Percentiles rank a stretch among this genome's conserved stretches.
Conservation (phyloP, 176 grass and related monocot species). For the Carex pumila region DNA sequence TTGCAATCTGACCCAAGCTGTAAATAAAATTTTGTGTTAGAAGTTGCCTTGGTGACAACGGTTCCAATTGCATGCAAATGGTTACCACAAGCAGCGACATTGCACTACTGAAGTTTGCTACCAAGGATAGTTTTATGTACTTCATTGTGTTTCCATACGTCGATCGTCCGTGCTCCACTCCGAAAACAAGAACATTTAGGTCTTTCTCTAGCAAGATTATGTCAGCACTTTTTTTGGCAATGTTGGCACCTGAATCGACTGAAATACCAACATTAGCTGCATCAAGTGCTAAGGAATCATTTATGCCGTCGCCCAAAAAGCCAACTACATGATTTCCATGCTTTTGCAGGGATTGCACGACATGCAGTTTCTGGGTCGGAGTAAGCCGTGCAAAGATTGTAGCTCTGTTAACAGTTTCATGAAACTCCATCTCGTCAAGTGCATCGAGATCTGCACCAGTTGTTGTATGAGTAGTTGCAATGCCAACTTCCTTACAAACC, state of each 20-base stretch:
- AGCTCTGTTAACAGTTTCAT: constrained; percentile 30
- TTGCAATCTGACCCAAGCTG: constrained; percentile 34
- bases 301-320: constrained; percentile 38
- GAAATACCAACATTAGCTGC: constrained; percentile 41
- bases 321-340: constrained; percentile 38
- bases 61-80: constrained; percentile 22
- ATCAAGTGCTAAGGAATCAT: constrained; percentile 37
- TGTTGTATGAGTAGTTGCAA: constrained; percentile 29
- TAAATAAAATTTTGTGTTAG: constrained; percentile 42
- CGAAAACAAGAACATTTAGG: constrained; percentile 35
- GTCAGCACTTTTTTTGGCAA: constrained; percentile 30
- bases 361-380: constrained; percentile 34
- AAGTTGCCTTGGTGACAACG: constrained; percentile 25
- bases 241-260: constrained; percentile 32
- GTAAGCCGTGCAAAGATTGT: constrained; percentile 37
- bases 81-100: constrained; percentile 28
- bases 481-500: constrained; percentile 38
- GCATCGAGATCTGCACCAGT: constrained; percentile 25
- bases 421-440: constrained; percentile 25
- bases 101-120: constrained; percentile 27
- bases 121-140: constrained; percentile 39
- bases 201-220: constrained; percentile 44
- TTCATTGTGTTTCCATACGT: constrained; percentile 47
- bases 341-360: constrained; percentile 32
- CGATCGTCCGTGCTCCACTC: constrained; percentile 29